phyloP scores from a whole-genome alignment of 768 basidiomycete genomes.

The Melanogaster broomeanus region DNA sequence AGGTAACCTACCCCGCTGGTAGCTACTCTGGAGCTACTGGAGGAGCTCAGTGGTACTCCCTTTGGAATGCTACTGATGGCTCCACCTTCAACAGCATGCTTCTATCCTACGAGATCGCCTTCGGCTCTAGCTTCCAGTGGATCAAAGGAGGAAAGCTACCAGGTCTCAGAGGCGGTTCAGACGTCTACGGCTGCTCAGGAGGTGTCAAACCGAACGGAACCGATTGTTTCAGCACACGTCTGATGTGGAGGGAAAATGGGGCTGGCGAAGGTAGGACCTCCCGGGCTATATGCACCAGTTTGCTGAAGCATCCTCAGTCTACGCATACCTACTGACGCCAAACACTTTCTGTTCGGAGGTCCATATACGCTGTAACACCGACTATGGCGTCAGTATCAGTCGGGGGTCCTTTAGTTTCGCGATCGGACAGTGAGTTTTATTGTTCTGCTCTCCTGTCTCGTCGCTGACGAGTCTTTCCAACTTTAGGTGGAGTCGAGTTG shows the following conservation, averaged over 20 bases:
- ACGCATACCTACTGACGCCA: slow-evolving; percentile 74
- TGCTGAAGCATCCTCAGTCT: slow-evolving; percentile 47
- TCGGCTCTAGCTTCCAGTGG: slow-evolving; percentile 65
- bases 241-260: slow-evolving; percentile 75
- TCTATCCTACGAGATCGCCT: slow-evolving; percentile 73
- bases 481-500: slow-evolving; percentile 65
- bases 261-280: slow-evolving; percentile 63
- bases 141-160: slow-evolving; percentile 79
- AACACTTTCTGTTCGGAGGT: slow-evolving; percentile 57
- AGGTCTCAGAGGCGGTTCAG: slow-evolving; percentile 69
- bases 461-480: background rate
- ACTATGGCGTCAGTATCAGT: slow-evolving; percentile 76
- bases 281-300: background rate
- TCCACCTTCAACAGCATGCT: slow-evolving; percentile 66
- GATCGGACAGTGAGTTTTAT: slow-evolving; percentile 56
- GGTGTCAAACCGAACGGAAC: slow-evolving; percentile 62
- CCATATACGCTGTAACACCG: slow-evolving; percentile 65
- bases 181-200: slow-evolving; percentile 66
- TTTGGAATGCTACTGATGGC: slow-evolving; percentile 65
- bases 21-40: slow-evolving; percentile 61
- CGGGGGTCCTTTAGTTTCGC: slow-evolving; percentile 66
- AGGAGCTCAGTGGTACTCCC: slow-evolving; percentile 66
- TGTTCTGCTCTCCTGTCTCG: slow-evolving; percentile 1
- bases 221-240: slow-evolving; percentile 70
- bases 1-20: slow-evolving; percentile 63